Evolutionary conservation across 495 filamentous ascomycete genomes (phyloP), one percentile per base, ranked within the genome.

Genomic region (Daldinia bambusicola): DNA sequence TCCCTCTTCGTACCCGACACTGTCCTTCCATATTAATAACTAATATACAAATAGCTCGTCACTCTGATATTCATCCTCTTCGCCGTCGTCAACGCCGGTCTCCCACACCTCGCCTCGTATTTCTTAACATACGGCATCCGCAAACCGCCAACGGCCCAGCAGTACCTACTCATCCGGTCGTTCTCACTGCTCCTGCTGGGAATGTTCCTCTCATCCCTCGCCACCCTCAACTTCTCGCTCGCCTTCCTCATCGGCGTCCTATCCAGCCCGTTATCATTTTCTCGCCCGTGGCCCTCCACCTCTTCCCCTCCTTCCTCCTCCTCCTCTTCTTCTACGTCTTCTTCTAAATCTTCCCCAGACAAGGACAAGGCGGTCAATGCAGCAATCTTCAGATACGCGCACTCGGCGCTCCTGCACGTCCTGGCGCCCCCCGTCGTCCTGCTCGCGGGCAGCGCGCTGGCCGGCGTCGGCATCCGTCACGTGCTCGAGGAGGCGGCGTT

Each of bases 191-290:
- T 99, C 3, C 86, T 95, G 0, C 87, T 98, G 0, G 96, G 96
- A 70, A 90, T 97, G 80, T 93, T 91, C 79, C 90, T 99, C 69
- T 92, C 93, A 55, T 89, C 95, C 4, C 91, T 99, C 37, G 94
- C 95, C 14, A 99, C 96, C 2, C 89, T 99, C 55, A 99, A 99
- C 81, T 99, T 99, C 85, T 92, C 91, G 26, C 91, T 98, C 31
- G 89, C 93, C 41, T 90, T 98, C 80, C 82, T 97, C 55, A 82
- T 98, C 70, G 95, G 95, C 43, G 81, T 98, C 2, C 81, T 94
- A 55, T 86, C 92, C 40, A 76, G 87, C 10, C 95, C 94, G 2
- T 83, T 98, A 7, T 89, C 87, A 18, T 97, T 97, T 77, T 76
- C 91, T 37, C 82, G 81, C 20, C 87, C 87, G 0, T 78, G 87